These are phyloP conservation scores for Arabidopsis lyrata DNA, from an alignment of 441 rosid genomes.

Conservation along the genomic window DNA sequence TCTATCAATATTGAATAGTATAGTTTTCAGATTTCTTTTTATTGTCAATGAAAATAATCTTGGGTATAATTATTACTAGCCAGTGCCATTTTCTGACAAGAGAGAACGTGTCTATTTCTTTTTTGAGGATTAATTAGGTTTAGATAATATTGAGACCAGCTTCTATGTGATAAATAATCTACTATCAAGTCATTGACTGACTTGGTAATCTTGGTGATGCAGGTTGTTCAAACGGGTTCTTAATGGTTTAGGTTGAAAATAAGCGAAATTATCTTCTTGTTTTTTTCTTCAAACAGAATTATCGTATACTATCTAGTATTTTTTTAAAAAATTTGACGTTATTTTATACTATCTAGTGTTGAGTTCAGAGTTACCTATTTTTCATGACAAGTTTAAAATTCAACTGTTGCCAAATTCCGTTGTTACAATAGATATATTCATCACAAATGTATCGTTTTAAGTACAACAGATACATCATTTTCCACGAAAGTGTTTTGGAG, in stretches of 20 bases:
- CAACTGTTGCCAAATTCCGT: too few relatives aligned
- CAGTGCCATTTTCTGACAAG: slow-evolving; percentile 10
- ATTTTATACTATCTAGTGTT: too few relatives aligned
- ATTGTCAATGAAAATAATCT: neutral
- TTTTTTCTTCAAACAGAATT: neutral
- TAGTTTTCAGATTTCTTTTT: neutral
- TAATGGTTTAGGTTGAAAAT: neutral
- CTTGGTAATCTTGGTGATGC: neutral
- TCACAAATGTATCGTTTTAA: neutral
- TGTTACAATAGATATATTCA: too few relatives aligned
- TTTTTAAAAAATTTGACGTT: too few relatives aligned
- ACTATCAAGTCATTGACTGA: neutral
- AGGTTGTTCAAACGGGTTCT: neutral
- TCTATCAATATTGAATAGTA: neutral
- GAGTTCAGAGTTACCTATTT: too few relatives aligned
- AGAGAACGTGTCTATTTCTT: slow-evolving; percentile 11
- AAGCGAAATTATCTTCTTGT: neutral
- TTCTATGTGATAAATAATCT: neutral
- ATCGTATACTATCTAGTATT: neutral
- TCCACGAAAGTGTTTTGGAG: neutral
- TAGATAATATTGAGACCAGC: neutral
- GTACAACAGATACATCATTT: neutral
- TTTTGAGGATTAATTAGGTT: neutral
- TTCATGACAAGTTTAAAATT: too few relatives aligned
- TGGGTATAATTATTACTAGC: slow-evolving; percentile 10